Evolutionary conservation across 345 rosid species (phyloP), one percentile per base, ranked within the genome.

Genomic region (Eucalyptus camaldulensis): DNA sequence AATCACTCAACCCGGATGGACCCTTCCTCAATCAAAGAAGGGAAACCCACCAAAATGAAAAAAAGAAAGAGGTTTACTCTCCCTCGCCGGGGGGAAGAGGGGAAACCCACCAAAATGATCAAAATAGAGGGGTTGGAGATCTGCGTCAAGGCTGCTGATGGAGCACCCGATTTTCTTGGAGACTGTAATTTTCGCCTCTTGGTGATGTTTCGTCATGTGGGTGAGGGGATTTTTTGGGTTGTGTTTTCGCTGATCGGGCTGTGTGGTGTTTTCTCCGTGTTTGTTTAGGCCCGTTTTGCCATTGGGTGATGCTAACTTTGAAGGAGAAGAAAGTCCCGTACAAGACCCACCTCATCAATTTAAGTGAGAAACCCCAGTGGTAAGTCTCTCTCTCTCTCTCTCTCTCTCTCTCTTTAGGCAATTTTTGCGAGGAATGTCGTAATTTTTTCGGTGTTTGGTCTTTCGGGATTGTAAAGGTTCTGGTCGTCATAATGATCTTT

Each of bases 241-340:
- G 54, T 4, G n/a, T 87, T 76, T 13, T 43, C 8, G 43, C 40
- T 60, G 85, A 56, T 80, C 21, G 44, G 86, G 43, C 22, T 47
- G 37, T 86, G 87, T 25, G 72, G 21, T 51, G 54, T 51, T 51
- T 43, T 10, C 67, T 56, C 49, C 37, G 56, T 86, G n/a, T 50
- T 33, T 47, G 87, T 88, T 86, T 90, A 98, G 99, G 99, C 65
- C 97, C 98, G 16, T 96, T 97, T 62, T 92, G 89, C 89, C 99
- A 97, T 8, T 90, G 96, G 88, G 95, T 91, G 88, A 86, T 92
- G 21, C 92, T 97, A 62, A 97, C 97, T 67, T 92, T 96, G 94
- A 98, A 97, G 92, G 99, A 97, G 94, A 98, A 98, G 98, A 92
- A 90, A 44, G 85, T 98, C 54, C 90, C 95, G 17, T 93, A 94